These are phyloP conservation scores for Irpex sp. DNA, from an alignment of 1,284 basidiomycete species.

Conservation along the genomic window DNA sequence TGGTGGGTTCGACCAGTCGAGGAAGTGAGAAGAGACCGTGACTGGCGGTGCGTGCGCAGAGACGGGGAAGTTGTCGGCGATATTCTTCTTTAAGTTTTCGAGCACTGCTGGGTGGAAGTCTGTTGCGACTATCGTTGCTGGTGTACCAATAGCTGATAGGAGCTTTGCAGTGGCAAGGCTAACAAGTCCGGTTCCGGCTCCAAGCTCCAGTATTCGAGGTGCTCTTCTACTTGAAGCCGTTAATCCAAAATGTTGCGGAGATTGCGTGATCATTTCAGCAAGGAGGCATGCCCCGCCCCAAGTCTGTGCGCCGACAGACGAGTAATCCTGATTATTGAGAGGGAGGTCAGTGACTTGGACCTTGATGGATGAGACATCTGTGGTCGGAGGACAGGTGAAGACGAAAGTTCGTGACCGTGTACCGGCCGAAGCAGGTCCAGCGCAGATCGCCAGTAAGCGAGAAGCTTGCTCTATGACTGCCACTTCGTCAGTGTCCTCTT, in stretches of 20 bases:
- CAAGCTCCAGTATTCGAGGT: constrained; percentile 73
- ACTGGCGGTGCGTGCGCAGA: not conserved
- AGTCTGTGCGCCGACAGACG: constrained; percentile 82
- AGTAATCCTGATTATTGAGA: constrained; percentile 68
- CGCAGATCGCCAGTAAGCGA: constrained; percentile 32
- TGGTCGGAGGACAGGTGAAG: constrained; percentile 23
- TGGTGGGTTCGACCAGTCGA: constrained; percentile 59
- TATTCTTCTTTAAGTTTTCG: constrained; percentile 66
- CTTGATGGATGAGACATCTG: constrained; percentile 13
- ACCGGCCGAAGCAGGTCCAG: constrained; percentile 35
- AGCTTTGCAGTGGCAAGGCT: constrained; percentile 59
- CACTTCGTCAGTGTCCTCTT: constrained; percentile 13
- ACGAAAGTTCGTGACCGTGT: constrained; percentile 35
- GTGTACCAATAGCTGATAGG: constrained; percentile 23
- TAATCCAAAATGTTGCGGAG: constrained; percentile 52
- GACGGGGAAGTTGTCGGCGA: constrained; percentile 48
- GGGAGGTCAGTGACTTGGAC: constrained; percentile 70
- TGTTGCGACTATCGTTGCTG: constrained; percentile 59
- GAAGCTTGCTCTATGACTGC: constrained; percentile 50
- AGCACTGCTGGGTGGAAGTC: constrained; percentile 78
- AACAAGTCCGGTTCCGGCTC: constrained; percentile 86
- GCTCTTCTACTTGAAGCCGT: not conserved
- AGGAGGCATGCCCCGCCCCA: constrained; percentile 87
- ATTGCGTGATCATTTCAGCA: constrained; percentile 66
- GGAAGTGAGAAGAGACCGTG: constrained; percentile 30